These are phyloP conservation scores for Hyphopichia buzzinii DNA, from an alignment of 1,139 yeast genomes.

Conservation along the genomic window DNA sequence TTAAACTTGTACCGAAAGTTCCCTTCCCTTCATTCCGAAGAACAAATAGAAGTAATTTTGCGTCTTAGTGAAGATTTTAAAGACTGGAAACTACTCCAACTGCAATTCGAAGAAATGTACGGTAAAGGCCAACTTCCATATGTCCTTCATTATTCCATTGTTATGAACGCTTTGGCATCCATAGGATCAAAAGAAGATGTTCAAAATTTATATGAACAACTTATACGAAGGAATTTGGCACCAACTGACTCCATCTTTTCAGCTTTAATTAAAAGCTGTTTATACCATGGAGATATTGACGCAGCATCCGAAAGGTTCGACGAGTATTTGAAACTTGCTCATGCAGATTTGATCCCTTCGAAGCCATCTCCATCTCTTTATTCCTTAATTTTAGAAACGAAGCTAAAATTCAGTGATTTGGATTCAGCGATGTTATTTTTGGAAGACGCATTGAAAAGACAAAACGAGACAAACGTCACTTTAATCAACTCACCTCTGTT, in stretches of 20 bases:
- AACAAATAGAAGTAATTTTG: conserved; percentile 45
- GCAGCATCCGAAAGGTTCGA: conserved; percentile 32
- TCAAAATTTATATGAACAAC: conserved; percentile 49
- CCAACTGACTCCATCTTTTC: conserved; percentile 50
- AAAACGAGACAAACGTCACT: conserved; percentile 11
- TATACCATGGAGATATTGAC: conserved; percentile 43
- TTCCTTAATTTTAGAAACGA: conserved; percentile 37
- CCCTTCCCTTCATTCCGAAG: conserved; percentile 28
- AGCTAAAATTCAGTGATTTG: conserved; percentile 36
- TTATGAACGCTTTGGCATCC: conserved; percentile 61
- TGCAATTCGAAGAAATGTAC: conserved; percentile 61
- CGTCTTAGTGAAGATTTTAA: conserved; percentile 49
- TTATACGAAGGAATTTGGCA: conserved; percentile 41
- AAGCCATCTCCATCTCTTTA: conserved; percentile 38
- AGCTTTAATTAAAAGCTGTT: conserved; percentile 48
- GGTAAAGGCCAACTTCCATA: conserved; percentile 58
- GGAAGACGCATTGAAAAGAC: conserved; percentile 26
- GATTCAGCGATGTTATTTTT: conserved; percentile 41
- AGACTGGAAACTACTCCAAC: conserved; percentile 60
- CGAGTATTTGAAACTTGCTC: conserved; percentile 14
- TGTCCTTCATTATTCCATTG: conserved; percentile 57
- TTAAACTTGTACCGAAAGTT: conserved; percentile 22
- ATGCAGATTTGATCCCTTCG: conserved; percentile 18
- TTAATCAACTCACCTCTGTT: conserved; percentile 20
- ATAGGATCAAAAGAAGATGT: conserved; percentile 57